Percentiles rank a stretch among this genome's conserved stretches.
Conservation (phyloP, 371 early-diverging fungal genomes). For the Massospora cicadina region DNA sequence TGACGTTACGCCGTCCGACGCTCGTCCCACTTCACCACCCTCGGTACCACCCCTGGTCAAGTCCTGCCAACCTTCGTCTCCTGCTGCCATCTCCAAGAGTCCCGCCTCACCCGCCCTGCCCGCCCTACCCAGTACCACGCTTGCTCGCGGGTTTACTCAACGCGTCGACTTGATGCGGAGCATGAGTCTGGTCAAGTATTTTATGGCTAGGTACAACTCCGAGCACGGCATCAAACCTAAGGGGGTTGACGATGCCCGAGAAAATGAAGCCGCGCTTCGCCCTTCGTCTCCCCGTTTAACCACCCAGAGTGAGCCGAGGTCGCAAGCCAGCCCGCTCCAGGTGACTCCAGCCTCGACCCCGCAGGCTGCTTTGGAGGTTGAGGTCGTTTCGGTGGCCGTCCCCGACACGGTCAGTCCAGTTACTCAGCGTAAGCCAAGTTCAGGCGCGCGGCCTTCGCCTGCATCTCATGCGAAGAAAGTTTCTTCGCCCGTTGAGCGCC, state of each 20-base stretch:
- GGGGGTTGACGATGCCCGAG: too few species aligned
- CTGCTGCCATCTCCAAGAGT: background rate
- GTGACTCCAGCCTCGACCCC: background rate
- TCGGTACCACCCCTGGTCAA: background rate
- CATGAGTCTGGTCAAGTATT: slow-evolving; percentile 7
- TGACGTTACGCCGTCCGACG: background rate
- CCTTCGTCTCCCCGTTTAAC: background rate
- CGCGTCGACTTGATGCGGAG: background rate
- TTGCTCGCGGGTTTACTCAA: background rate
- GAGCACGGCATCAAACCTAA: background rate
- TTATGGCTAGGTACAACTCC: slow-evolving; percentile 3
- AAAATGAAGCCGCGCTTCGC: background rate
- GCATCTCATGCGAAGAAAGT: background rate
- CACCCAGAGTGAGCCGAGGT: background rate
- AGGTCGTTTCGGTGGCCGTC: background rate
- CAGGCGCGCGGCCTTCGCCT: background rate
- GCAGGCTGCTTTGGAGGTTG: background rate
- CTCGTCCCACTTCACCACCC: background rate
- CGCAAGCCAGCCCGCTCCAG: background rate
- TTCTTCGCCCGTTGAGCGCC: background rate
- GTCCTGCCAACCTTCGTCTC: background rate
- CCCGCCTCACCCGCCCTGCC: background rate
- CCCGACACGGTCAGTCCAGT: too few species aligned
- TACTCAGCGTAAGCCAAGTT: background rate
- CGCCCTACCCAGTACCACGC: background rate